phyloP scores from a whole-genome alignment of 345 rosid genomes.

The Psidium guajava region DNA sequence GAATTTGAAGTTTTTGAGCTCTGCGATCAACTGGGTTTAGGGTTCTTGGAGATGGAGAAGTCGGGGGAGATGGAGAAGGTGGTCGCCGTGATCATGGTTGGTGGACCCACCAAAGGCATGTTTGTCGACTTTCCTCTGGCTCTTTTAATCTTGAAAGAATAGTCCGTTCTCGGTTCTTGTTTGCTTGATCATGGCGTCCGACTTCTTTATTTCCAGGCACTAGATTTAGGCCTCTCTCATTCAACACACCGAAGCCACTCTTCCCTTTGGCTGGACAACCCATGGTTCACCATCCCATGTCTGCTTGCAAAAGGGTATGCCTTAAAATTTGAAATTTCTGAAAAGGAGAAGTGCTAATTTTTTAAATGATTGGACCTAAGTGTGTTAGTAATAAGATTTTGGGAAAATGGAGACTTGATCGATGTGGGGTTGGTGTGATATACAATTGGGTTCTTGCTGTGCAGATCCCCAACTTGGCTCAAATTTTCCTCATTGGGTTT shows the following conservation, averaged over 20 bases:
- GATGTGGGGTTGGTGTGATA: background rate
- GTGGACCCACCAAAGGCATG: constrained; percentile 83
- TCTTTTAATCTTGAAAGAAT: background rate
- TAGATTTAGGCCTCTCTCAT: constrained; percentile 68
- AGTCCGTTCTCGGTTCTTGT: background rate
- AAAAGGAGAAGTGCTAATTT: background rate
- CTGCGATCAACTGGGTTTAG: background rate
- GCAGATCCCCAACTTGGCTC: constrained; percentile 66
- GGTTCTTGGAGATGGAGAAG: constrained; percentile 21
- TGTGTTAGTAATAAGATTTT: background rate
- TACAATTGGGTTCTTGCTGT: background rate
- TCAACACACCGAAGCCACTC: constrained; percentile 69
- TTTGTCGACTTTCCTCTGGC: background rate
- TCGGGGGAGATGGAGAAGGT: constrained; percentile 36
- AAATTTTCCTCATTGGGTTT: constrained; percentile 61
- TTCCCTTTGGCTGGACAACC: constrained; percentile 88
- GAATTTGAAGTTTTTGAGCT: background rate
- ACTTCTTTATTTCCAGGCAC: constrained; percentile 34
- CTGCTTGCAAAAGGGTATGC: constrained; percentile 71
- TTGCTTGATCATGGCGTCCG: background rate
- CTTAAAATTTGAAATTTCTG: background rate
- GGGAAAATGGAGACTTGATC: background rate
- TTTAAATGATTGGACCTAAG: background rate
- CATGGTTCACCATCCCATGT: constrained; percentile 85
- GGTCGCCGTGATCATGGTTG: constrained; percentile 86